Evolutionary conservation across 306 rosid species (phyloP), one percentile per base, ranked within the genome.

Genomic region (Cucurbita pepo): DNA sequence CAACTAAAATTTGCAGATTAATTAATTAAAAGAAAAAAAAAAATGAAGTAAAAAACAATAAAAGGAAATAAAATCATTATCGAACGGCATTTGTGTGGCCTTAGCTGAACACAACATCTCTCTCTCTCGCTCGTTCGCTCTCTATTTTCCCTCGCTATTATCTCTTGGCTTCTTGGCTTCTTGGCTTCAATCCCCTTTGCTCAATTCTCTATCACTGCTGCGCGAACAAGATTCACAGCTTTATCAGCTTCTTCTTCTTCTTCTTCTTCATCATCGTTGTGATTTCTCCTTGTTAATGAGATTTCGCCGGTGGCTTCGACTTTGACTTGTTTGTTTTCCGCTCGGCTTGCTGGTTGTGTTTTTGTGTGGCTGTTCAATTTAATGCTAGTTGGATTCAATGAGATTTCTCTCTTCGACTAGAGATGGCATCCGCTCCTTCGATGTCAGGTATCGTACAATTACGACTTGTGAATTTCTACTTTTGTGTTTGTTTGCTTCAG

Each of bases 71-170:
- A 73, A 43, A 58, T 74, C 69, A 82, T 40, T 44, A 78, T 54
- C 78, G 72, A 83, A 86, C 85, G 85, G 88, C 79, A 87, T 82
- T 84, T 91, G 96, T 89, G 98, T 94, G 98, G 98, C 90, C 82
- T 81, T 19, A 74, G 90, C 96, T 79, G 52, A 82, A 79, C 89
- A 82, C 82, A 74, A 73, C 44, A 51, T 50, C 58, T 30, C 43
- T 69, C 43, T 69, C 57, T 25, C 57, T 48, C 72, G 3, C 43
- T 62, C 50, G 58, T 22, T 69, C 5, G 47, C 67, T 10, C 56
- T 37, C 55, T 63, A 51, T 75, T 57, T 79, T 78, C 86, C 65
- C 80, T 78, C 71, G 43, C 81, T 80, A 65, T 78, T 85, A 85
- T 86, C 82, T 83, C 82, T 76, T 79, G 72, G 80, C 80, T 77